phyloP scores from a whole-genome alignment of 257 asterid species.

The Solanum tacnaense region DNA sequence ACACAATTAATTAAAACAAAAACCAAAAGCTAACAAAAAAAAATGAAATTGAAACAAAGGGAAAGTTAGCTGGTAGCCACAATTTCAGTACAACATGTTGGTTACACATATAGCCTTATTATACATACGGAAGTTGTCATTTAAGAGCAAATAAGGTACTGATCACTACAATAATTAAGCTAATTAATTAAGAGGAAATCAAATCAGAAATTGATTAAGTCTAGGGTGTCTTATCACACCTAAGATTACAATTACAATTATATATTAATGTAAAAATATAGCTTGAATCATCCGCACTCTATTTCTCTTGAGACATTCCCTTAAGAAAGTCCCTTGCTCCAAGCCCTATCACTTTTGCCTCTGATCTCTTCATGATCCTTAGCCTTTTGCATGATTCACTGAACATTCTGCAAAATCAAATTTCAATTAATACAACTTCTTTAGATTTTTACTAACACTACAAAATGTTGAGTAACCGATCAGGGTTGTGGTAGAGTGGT shows the following conservation, averaged over 20 bases:
- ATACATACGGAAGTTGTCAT: background rate
- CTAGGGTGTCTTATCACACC: background rate
- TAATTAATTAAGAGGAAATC: background rate
- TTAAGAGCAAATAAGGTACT: background rate
- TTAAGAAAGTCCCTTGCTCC: constrained; percentile 40
- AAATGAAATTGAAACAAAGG: background rate
- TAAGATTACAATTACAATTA: background rate
- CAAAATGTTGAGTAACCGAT: background rate
- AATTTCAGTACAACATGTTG: background rate
- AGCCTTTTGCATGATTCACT: constrained; percentile 59
- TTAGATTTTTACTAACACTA: background rate
- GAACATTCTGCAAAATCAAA: constrained; percentile 51
- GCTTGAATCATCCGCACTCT: background rate
- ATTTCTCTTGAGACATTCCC: constrained; percentile 16
- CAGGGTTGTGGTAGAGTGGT: too few species aligned
- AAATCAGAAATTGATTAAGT: background rate
- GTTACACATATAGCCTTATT: background rate
- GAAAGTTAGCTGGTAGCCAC: background rate
- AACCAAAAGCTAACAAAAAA: background rate
- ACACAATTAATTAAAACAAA: background rate
- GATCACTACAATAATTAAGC: background rate
- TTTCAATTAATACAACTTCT: background rate
- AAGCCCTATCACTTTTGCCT: constrained; percentile 41
- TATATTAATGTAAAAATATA: background rate
- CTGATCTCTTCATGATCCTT: constrained; percentile 74